Conservation (phyloP, 148 eudicot genomes). For the Beta vulgaris region DNA sequence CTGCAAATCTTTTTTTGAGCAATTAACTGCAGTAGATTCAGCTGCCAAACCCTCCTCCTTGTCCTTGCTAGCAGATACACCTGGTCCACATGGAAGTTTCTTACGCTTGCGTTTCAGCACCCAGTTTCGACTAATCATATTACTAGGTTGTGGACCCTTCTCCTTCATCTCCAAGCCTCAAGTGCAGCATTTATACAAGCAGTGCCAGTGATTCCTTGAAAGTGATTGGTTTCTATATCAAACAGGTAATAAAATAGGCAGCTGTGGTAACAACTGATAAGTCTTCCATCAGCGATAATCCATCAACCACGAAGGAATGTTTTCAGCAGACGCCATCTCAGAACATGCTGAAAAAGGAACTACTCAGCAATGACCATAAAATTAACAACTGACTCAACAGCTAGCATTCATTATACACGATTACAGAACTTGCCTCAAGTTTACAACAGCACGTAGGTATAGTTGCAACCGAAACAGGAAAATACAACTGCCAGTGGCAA, state of each 20-base stretch:
- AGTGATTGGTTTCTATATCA: constrained; percentile 1
- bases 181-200: constrained; percentile 35
- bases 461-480: too few species aligned
- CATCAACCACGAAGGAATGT: not conserved
- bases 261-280: not conserved
- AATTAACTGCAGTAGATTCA: constrained; percentile 37
- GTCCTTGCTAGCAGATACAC: constrained; percentile 35
- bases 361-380: too few species aligned
- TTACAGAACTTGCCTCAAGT: too few species aligned
- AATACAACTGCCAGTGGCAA: too few species aligned
- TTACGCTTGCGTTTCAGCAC: constrained; percentile 75
- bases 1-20: constrained; percentile 39
- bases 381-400: too few species aligned
- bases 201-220: constrained; percentile 13
- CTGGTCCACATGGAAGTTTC: constrained; percentile 51
- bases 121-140: constrained; percentile 78
- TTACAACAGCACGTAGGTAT: too few species aligned
- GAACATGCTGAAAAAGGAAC: not conserved
- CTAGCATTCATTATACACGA: too few species aligned
- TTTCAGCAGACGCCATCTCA: not conserved
- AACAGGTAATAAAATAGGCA: not conserved
- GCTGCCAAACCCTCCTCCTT: constrained; percentile 37
- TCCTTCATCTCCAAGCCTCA: constrained; percentile 57
- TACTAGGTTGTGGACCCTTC: constrained; percentile 43
- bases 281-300: not conserved